Percentiles rank a stretch among this genome's conserved stretches.
These are phyloP conservation scores for Daldinia decipiens DNA, from an alignment of 495 filamentous ascomycete genomes.

Conservation along the genomic window DNA sequence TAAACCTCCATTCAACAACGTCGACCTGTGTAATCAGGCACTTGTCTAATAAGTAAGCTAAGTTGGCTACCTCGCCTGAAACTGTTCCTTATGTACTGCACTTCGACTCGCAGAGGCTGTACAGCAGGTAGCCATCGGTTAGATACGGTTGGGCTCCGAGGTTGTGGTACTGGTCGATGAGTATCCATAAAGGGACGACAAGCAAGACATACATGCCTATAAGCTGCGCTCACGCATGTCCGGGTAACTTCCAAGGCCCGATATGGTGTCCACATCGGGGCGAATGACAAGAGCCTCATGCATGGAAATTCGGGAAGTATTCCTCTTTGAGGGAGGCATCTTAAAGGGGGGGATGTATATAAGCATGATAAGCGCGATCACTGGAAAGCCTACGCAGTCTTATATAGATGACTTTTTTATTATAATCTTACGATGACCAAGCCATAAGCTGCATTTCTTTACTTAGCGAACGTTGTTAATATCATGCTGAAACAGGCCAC, in stretches of 20 bases:
- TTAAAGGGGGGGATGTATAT: slow-evolving; percentile 1
- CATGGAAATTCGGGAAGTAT: slow-evolving; percentile 45
- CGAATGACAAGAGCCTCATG: slow-evolving; percentile 33
- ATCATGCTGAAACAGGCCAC: too few species aligned
- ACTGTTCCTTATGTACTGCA: slow-evolving; percentile 3
- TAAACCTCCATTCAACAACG: slow-evolving; percentile 13
- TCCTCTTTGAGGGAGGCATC: slow-evolving; percentile 25
- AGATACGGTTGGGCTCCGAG: slow-evolving; percentile 37
- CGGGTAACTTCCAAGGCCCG: slow-evolving; percentile 11
- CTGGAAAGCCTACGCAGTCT: not conserved
- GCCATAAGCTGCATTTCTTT: slow-evolving; percentile 7
- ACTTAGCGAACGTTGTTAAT: too few species aligned
- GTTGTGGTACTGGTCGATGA: slow-evolving; percentile 21
- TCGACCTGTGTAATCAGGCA: slow-evolving; percentile 21
- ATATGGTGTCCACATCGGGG: slow-evolving; percentile 30
- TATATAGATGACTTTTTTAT: not conserved
- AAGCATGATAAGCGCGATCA: slow-evolving; percentile 3
- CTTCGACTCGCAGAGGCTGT: slow-evolving; percentile 23
- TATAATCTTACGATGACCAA: slow-evolving; percentile 7
- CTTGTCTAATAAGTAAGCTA: slow-evolving; percentile 18
- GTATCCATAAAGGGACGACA: slow-evolving; percentile 10
- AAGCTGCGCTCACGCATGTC: slow-evolving; percentile 20
- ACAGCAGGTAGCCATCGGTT: slow-evolving; percentile 18
- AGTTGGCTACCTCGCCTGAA: slow-evolving; percentile 12
- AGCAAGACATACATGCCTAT: slow-evolving; percentile 34